Conservation (phyloP, 305 asterid genomes). For the Rubia peregrina region DNA sequence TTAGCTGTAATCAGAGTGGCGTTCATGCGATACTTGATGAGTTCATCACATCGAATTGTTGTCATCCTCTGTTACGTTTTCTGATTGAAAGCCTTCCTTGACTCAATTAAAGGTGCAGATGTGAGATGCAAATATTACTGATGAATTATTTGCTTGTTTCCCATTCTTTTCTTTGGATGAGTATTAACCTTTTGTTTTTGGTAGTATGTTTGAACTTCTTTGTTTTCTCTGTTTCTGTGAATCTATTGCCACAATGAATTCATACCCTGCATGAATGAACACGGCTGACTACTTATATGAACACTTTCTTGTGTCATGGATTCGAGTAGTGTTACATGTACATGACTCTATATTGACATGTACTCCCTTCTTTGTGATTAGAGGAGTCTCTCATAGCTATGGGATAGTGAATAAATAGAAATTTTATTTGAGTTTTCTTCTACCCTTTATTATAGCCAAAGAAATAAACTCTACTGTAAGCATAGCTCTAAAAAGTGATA, state of each 20-base stretch:
- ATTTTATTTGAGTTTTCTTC: not conserved
- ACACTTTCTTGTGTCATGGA: not conserved
- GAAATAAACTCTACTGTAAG: not conserved
- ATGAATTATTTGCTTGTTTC: not conserved
- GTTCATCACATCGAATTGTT: not conserved
- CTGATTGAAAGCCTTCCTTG: not conserved
- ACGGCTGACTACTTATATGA: not conserved
- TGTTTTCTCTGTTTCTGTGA: not conserved
- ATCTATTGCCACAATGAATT: not conserved
- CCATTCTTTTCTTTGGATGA: not conserved
- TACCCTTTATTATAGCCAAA: not conserved
- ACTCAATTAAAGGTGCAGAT: not conserved
- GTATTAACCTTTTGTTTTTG: not conserved
- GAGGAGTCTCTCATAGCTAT: not conserved
- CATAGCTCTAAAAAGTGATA: not conserved
- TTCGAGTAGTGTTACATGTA: not conserved
- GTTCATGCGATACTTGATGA: not conserved
- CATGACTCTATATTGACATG: not conserved
- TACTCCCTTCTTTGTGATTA: not conserved
- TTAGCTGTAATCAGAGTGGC: not conserved
- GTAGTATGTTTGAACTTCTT: not conserved
- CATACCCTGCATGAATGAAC: not conserved
- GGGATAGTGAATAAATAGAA: not conserved
- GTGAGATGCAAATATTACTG: not conserved
- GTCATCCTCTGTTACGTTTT: not conserved